Evolutionary conservation across 192 early-diverging fungal species (phyloP).

Genomic region (Linnemannia exigua): DNA sequence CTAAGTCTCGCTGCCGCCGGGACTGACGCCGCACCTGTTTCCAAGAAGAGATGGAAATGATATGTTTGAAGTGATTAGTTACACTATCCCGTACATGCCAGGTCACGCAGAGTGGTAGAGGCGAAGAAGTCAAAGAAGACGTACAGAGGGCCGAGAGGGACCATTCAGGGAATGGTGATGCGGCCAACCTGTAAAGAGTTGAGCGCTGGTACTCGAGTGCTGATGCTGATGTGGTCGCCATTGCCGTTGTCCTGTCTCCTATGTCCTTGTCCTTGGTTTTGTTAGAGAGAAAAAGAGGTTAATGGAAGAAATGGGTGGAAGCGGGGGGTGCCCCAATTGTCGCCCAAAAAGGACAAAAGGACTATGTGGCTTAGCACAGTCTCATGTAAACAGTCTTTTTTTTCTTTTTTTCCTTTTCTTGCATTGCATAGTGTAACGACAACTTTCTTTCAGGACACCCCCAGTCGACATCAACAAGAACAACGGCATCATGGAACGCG

Average conservation of each 20-base stretch:
- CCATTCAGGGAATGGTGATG: conserved; percentile 46
- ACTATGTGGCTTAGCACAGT: neutral
- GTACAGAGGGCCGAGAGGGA: conserved; percentile 48
- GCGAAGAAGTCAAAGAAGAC: neutral
- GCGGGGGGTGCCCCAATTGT: neutral
- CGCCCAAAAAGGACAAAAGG: too few relatives aligned
- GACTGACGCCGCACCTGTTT: conserved; percentile 17
- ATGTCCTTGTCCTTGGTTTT: neutral
- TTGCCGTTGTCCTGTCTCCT: neutral
- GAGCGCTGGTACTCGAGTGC: conserved; percentile 37
- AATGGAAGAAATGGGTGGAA: neutral
- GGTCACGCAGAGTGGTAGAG: neutral
- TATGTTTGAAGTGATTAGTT: neutral
- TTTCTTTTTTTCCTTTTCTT: conserved; percentile 8
- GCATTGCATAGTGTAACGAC: neutral
- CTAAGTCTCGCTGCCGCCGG: conserved; percentile 21
- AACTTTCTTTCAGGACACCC: neutral
- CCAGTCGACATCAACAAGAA: neutral
- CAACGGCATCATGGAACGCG: conserved; percentile 28
- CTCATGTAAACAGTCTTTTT: conserved; percentile 10
- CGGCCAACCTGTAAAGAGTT: conserved; percentile 30
- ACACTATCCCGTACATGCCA: neutral
- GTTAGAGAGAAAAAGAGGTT: too few relatives aligned
- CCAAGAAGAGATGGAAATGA: neutral
- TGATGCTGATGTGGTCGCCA: conserved; percentile 17